These are phyloP conservation scores for Delonix regia DNA, from an alignment of 306 rosid species.

Conservation along the genomic window DNA sequence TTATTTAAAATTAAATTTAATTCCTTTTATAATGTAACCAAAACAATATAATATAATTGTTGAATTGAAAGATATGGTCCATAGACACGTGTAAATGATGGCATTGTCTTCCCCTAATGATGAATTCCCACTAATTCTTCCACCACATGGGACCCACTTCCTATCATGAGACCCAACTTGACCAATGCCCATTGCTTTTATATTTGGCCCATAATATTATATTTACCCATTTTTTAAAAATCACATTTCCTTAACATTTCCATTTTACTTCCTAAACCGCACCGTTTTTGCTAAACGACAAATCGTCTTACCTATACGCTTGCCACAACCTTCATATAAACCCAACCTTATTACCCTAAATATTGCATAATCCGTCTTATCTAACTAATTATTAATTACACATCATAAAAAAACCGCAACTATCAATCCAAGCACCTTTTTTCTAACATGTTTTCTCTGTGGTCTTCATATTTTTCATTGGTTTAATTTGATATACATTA, in stretches of 20 bases:
- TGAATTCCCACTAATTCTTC: conserved; percentile 79
- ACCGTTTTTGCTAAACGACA: conserved; percentile 26
- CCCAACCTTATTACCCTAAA: too few species aligned
- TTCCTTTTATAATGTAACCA: too few species aligned
- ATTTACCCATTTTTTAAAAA: conserved; percentile 24
- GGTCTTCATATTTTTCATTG: too few species aligned
- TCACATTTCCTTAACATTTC: too few species aligned
- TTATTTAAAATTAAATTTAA: too few species aligned
- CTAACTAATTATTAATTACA: too few species aligned
- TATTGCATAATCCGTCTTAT: too few species aligned
- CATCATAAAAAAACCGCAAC: too few species aligned
- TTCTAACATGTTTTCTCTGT: too few species aligned
- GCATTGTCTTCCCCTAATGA: conserved; percentile 67
- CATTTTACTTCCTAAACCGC: background rate
- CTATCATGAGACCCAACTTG: conserved; percentile 49
- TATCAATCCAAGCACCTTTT: too few species aligned
- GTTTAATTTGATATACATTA: too few species aligned
- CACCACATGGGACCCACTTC: conserved; percentile 73
- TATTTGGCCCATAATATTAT: conserved; percentile 73
- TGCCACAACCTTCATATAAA: background rate
- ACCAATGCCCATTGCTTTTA: conserved; percentile 19
- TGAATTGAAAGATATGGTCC: conserved; percentile 54
- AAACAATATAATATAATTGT: too few species aligned
- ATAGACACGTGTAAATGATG: conserved; percentile 94
- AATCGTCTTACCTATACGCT: background rate